Base-by-base conservation (phyloP, 805 yeast genomes). In the Kazachstania viticola region DNA sequence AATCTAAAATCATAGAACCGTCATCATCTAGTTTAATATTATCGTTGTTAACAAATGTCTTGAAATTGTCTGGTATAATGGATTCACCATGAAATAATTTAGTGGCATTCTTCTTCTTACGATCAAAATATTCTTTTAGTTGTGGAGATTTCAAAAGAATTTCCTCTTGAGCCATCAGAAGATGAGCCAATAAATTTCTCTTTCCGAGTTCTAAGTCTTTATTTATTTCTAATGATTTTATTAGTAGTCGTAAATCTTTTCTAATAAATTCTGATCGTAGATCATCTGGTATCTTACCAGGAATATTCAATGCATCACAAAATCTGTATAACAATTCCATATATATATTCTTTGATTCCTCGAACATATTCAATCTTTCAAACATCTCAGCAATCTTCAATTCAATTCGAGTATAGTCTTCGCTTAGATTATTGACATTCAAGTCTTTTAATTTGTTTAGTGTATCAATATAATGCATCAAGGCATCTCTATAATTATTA, bases 391-490 rank as follows among this genome's bases (percentile, higher is more conserved):
- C 94, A 22, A 83, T 62, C 47, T 87, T 83, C 52, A 88, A 63
- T 48, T 87, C 94, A 32, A 88, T 72, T 0, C 96, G 95, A 0
- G 96, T 87, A 53, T 81, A 87, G 47, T 81, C 88, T 47, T 83
- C 91, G 35, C 73, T 64, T 21, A 79, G 44, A 9, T 67, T 68
- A 39, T 72, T 69, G 58, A 83, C 51, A 0, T 64, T 65, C 5
- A 12, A 11, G 3, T 25, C 28, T 14, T 40, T 34, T 28, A 73
- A 56, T 17, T 65, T 60, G 23, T 74, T 67, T 25, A 84, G 77
- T 39, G 71, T 67, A 40, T 78, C 77, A 27, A 82, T 66, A 55
- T 87, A 88, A 44, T 68, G 64, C 36, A 69, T 67, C 37, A 84
- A 60, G 0, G 96, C 94, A 38, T 71, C 61, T 32, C 68, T 63